Evolutionary conservation across 176 grass and related monocot species (phyloP), one percentile per base, ranked within the genome.

Genomic region (Zizania latifolia): DNA sequence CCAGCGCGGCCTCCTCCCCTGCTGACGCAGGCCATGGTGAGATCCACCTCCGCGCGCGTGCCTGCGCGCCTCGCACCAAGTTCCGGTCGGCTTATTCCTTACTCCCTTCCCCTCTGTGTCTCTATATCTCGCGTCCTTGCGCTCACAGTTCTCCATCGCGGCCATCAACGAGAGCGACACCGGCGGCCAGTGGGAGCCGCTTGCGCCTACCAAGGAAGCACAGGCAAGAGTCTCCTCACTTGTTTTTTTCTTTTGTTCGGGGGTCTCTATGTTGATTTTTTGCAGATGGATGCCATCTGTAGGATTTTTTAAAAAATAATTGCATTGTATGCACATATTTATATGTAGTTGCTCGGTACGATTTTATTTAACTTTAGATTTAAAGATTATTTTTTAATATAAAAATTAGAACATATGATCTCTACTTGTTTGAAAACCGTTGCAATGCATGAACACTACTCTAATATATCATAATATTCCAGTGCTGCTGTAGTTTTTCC

Each of bases 121-220:
- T 23, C 11, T 60, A 69, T 46, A 16, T 29, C 68, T 21, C 82
- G 9, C 29, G 26, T 43, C 43, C 48, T 14, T 11, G 33, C 63
- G 54, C 46, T 70, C 36, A 28, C 81, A 98, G 94, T 98, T 98
- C 88, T 98, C 94, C 86, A 98, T 98, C 82, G 84, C 91, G 32
- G 91, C 88, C 40, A 98, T 98, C 79, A 98, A 98, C 86, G 91
- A 98, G 5, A 81, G 84, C 51, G 81, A 98, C 38, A 67, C 86
- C 68, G 76, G 81, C 10, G 89, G 80, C 22, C 81, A 89, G 68
- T 98, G 90, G 94, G 90, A 98, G 71, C 88, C 86, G 58, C 91
- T 98, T 70, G 94, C 94, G 29, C 94, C 94, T 8, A 93, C 94
- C 29, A 98, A 98, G 68, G 94, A 98, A 89, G 94, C 94, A 9